phyloP scores from a whole-genome alignment of 345 rosid species.

The Acer saccharum region DNA sequence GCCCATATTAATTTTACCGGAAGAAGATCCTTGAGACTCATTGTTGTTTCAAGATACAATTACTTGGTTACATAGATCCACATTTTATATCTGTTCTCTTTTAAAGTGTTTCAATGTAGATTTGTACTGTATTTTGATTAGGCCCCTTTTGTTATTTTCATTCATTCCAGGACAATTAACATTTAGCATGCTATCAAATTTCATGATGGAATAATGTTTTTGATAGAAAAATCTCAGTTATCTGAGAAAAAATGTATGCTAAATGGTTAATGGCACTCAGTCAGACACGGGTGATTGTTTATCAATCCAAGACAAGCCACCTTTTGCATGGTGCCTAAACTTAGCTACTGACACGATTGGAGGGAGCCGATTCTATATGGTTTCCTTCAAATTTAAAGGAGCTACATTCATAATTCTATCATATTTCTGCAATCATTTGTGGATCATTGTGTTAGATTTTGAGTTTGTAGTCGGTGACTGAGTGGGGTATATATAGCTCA shows the following conservation, averaged over 20 bases:
- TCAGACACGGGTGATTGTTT: conserved; percentile 42
- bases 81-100: too few species aligned
- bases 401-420: conserved; percentile 19
- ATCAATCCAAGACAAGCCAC: conserved; percentile 23
- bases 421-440: not conserved
- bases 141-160: not conserved
- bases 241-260: not conserved
- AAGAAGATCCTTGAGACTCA: conserved; percentile 34
- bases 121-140: not conserved
- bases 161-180: not conserved
- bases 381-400: conserved; percentile 31
- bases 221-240: not conserved
- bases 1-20: conserved; percentile 30
- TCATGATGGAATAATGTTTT: not conserved
- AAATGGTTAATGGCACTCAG: conserved; percentile 20
- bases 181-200: too few species aligned
- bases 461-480: too few species aligned
- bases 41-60: conserved; percentile 29
- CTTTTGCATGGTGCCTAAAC: conserved; percentile 44
- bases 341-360: conserved; percentile 33
- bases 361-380: not conserved
- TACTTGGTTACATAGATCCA: conserved; percentile 19
- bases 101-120: too few species aligned
- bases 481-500: too few species aligned
- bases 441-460: not conserved